Percentiles rank a stretch among this genome's conserved stretches.
These are phyloP conservation scores for Tolypocladium pustulatum DNA, from an alignment of 2,329 filamentous ascomycete genomes.

Conservation along the genomic window DNA sequence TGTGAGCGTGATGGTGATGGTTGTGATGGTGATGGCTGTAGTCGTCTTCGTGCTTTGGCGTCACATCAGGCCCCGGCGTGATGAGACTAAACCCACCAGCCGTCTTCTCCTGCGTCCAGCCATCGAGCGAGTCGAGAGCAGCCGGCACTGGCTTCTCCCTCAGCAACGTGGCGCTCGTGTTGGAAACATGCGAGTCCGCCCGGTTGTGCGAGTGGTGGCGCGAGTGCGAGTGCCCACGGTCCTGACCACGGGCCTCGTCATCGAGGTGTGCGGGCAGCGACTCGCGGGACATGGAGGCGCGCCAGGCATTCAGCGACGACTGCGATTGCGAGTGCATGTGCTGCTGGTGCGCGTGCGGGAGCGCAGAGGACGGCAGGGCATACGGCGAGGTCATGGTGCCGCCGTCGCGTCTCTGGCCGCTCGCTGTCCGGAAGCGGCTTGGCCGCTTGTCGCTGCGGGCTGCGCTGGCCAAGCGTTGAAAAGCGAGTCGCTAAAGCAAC, in stretches of 20 bases:
- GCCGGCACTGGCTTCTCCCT: conserved; percentile 21
- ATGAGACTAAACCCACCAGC: conserved; percentile 29
- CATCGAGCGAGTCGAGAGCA: conserved; percentile 22
- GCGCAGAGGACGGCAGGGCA: conserved; percentile 38
- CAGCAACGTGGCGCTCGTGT: conserved; percentile 13
- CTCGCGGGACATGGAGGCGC: conserved; percentile 21
- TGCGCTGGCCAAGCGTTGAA: neutral
- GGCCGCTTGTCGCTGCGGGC: neutral
- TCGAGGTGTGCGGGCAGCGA: conserved; percentile 20
- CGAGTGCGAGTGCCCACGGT: conserved; percentile 14
- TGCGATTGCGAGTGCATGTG: conserved; percentile 26
- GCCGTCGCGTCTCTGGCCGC: neutral
- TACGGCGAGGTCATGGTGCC: conserved; percentile 39
- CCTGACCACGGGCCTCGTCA: conserved; percentile 16
- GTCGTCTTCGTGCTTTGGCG: conserved; percentile 9
- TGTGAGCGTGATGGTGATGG: conserved; percentile 14
- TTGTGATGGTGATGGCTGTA: conserved; percentile 17
- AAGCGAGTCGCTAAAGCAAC: neutral
- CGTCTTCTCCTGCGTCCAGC: conserved; percentile 30
- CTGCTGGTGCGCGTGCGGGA: conserved; percentile 36
- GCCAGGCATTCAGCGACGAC: conserved; percentile 28
- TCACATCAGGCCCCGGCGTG: conserved; percentile 18
- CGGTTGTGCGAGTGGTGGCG: conserved; percentile 19
- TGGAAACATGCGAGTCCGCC: conserved; percentile 19
- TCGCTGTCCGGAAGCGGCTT: neutral